Conservation (phyloP, 2,329 filamentous ascomycete genomes). For the Calonectria naviculata region DNA sequence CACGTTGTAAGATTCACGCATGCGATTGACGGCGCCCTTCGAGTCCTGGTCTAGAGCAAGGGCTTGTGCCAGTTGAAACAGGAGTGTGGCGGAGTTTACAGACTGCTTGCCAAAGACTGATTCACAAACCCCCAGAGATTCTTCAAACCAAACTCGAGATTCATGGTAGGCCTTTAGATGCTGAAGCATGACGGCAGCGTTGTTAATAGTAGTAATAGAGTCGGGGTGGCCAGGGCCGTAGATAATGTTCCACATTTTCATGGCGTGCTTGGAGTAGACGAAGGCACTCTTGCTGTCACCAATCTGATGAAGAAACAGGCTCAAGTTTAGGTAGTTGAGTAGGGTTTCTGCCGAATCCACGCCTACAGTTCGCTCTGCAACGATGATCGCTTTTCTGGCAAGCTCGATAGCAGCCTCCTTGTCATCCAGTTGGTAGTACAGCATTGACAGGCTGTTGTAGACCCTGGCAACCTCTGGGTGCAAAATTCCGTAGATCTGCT, state of each 20-base stretch:
- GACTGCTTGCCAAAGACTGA: conserved; percentile 89
- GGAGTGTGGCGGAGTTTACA: conserved; percentile 91
- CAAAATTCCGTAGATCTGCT: conserved; percentile 98
- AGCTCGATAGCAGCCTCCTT: conserved; percentile 96
- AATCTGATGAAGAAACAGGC: conserved; percentile 90
- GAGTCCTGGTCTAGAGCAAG: conserved; percentile 95
- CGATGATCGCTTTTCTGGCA: conserved; percentile 95
- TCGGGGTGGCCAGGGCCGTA: conserved; percentile 95
- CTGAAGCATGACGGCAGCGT: conserved; percentile 98
- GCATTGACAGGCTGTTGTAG: conserved; percentile 94
- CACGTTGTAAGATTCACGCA: conserved; percentile 97
- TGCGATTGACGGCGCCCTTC: conserved; percentile 89
- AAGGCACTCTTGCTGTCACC: conserved; percentile 92
- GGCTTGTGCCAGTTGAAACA: conserved; percentile 97
- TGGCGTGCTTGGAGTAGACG: conserved; percentile 88
- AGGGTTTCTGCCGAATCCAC: conserved; percentile 95
- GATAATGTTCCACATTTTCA: conserved; percentile 96
- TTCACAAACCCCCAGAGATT: conserved; percentile 89
- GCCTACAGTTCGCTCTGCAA: conserved; percentile 93
- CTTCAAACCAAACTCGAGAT: conserved; percentile 96
- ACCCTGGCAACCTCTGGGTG: conserved; percentile 96
- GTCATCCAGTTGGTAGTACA: conserved; percentile 98
- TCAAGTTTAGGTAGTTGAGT: conserved; percentile 94
- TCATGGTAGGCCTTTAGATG: conserved; percentile 94
- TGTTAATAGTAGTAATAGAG: conserved; percentile 98